A percentile compares a stretch with the other conserved stretches of the same genome.
Evolutionary conservation across 2,329 filamentous ascomycete species (phyloP).

Genomic region (Trichophyton simii): DNA sequence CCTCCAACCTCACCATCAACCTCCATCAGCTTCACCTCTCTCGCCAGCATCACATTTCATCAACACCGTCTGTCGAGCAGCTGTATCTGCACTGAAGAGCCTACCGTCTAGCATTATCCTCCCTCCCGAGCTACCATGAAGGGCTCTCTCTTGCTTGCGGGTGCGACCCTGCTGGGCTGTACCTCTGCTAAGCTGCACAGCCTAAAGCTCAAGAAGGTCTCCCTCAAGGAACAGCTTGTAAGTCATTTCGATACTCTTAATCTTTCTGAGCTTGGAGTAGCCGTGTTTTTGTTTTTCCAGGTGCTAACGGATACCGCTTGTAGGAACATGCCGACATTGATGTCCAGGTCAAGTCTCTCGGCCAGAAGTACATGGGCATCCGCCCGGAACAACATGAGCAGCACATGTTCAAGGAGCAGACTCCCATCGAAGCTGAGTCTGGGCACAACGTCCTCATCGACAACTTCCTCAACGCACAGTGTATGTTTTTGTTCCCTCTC

Average conservation of each 20-base stretch:
- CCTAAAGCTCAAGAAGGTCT: slow-evolving; percentile 95
- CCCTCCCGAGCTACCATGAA: slow-evolving; percentile 52
- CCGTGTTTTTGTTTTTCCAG: background rate
- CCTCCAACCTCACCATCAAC: background rate
- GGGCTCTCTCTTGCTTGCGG: slow-evolving; percentile 64
- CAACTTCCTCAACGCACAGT: slow-evolving; percentile 99
- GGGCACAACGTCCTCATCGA: slow-evolving; percentile 74
- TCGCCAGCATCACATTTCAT: background rate
- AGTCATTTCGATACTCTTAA: slow-evolving; percentile 26
- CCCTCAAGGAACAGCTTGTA: slow-evolving; percentile 84
- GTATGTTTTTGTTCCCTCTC: slow-evolving; percentile 43
- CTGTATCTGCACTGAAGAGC: background rate
- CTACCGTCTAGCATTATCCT: background rate
- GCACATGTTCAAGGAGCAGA: slow-evolving; percentile 64
- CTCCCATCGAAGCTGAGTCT: slow-evolving; percentile 49
- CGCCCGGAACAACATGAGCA: slow-evolving; percentile 58
- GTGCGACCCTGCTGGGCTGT: slow-evolving; percentile 67
- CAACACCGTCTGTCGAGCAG: background rate
- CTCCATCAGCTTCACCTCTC: background rate
- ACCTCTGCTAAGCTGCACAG: slow-evolving; percentile 81
- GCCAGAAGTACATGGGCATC: slow-evolving; percentile 91
- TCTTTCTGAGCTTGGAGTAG: background rate
- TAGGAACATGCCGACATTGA: slow-evolving; percentile 69
- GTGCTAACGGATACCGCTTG: background rate
- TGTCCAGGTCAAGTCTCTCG: slow-evolving; percentile 65